phyloP scores from a whole-genome alignment of 352 stramenopile genomes.

The Blastocystis sp. region DNA sequence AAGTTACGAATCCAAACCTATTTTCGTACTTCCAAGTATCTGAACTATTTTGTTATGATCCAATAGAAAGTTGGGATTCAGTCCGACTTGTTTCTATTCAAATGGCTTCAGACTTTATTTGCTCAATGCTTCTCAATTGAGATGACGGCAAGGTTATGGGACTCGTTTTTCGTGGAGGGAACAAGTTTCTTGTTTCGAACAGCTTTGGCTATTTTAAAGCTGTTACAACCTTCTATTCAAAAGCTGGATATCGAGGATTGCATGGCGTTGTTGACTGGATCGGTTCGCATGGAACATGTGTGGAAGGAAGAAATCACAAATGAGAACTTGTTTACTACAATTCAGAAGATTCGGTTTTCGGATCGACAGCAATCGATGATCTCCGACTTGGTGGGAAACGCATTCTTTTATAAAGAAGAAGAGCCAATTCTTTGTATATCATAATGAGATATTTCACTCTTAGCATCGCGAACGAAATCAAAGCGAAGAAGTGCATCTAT shows the following conservation, averaged over 20 bases:
- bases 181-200: slow-evolving; percentile 21
- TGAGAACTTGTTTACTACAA: neutral
- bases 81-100: slow-evolving; percentile 11
- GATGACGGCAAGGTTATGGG: slow-evolving; percentile 2
- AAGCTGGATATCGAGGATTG: slow-evolving; percentile 8
- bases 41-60: neutral
- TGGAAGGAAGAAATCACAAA: neutral
- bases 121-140: slow-evolving; percentile 43
- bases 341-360: neutral
- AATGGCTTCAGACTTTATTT: slow-evolving; percentile 49
- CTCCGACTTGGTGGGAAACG: neutral
- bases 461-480: neutral
- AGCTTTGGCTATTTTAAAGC: slow-evolving; percentile 13
- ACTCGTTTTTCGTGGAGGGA: slow-evolving; percentile 53
- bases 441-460: neutral
- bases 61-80: neutral
- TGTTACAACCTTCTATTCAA: neutral
- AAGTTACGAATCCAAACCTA: neutral
- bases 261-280: neutral
- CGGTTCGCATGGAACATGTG: neutral
- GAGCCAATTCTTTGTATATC: neutral
- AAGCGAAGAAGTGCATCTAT: neutral
- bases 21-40: slow-evolving; percentile 43
- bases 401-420: slow-evolving; percentile 41
- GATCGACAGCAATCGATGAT: slow-evolving; percentile 16